Conservation (phyloP, 2,329 filamentous ascomycete genomes). For the Fusarium piperis region DNA sequence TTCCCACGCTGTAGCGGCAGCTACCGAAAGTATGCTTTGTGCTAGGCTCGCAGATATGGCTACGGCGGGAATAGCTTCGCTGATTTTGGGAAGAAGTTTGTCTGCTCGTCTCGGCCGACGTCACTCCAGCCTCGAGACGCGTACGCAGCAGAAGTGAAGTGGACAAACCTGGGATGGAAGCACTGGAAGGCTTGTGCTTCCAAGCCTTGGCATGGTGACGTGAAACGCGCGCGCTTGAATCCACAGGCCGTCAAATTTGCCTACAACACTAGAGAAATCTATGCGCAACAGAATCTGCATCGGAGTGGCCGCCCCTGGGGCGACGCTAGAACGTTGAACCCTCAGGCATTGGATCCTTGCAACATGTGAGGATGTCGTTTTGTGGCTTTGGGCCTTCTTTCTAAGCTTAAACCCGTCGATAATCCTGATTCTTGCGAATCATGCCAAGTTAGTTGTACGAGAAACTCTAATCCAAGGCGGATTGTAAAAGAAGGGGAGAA, state of each 20-base stretch:
- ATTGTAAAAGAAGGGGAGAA: not conserved
- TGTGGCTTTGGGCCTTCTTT: not conserved
- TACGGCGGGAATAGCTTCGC: not conserved
- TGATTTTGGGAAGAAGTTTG: not conserved
- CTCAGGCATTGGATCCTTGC: conserved; percentile 21
- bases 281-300: conserved; percentile 22
- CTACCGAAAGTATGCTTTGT: not conserved
- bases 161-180: not conserved
- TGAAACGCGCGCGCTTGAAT: conserved; percentile 10
- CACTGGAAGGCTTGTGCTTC: not conserved
- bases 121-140: not conserved
- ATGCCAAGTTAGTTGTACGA: not conserved
- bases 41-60: not conserved
- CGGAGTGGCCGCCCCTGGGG: conserved; percentile 16
- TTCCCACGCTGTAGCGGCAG: not conserved
- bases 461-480: not conserved
- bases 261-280: not conserved
- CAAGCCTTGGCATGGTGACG: not conserved
- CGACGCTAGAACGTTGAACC: conserved; percentile 30
- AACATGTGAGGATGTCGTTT: not conserved
- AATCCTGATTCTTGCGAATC: not conserved
- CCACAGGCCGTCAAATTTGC: not conserved
- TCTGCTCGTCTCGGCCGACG: not conserved
- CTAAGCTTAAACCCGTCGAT: conserved; percentile 3
- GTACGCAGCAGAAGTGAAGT: not conserved